A percentile compares a stretch with the other conserved stretches of the same genome.
Conservation (phyloP, 192 early-diverging fungal genomes). For the Mortierella claussenii region DNA sequence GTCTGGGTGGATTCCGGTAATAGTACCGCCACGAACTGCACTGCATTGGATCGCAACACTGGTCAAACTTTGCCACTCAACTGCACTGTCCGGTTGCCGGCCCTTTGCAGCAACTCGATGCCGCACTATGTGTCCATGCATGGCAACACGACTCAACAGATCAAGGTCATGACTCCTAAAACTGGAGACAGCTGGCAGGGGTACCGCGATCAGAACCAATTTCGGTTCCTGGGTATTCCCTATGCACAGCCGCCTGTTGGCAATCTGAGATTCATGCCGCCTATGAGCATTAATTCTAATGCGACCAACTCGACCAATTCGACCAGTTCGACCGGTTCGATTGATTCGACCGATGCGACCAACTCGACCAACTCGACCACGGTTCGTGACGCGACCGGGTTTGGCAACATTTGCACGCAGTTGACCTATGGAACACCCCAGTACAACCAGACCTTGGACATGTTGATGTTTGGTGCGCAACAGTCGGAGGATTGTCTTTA, state of each 20-base stretch:
- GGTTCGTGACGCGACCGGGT: conserved; percentile 14
- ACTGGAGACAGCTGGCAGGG: conserved; percentile 19
- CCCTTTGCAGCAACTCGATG: conserved; percentile 15
- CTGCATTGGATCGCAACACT: conserved; percentile 3
- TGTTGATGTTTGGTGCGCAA: not conserved
- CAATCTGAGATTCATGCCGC: conserved; percentile 16
- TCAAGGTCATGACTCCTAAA: conserved; percentile 16
- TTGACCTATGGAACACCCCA: not conserved
- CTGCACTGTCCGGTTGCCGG: conserved; percentile 1
- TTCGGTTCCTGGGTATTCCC: conserved; percentile 45
- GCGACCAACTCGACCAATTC: too few relatives aligned
- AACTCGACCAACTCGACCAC: not conserved
- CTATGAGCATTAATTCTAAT: conserved; percentile 2
- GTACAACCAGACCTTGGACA: not conserved
- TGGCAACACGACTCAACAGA: conserved; percentile 20
- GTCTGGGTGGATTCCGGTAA: conserved; percentile 12
- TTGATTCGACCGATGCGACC: too few relatives aligned
- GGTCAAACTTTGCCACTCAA: not conserved
- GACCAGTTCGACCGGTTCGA: too few relatives aligned
- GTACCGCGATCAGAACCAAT: conserved; percentile 33
- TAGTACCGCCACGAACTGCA: not conserved
- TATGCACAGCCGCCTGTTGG: conserved; percentile 38
- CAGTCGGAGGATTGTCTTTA: conserved; percentile 45
- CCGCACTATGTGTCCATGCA: not conserved
- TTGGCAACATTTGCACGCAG: conserved; percentile 23